Evolutionary conservation across 106 monocot species (phyloP), one percentile per base, ranked within the genome.

Genomic region (Iris macrosiphon): DNA sequence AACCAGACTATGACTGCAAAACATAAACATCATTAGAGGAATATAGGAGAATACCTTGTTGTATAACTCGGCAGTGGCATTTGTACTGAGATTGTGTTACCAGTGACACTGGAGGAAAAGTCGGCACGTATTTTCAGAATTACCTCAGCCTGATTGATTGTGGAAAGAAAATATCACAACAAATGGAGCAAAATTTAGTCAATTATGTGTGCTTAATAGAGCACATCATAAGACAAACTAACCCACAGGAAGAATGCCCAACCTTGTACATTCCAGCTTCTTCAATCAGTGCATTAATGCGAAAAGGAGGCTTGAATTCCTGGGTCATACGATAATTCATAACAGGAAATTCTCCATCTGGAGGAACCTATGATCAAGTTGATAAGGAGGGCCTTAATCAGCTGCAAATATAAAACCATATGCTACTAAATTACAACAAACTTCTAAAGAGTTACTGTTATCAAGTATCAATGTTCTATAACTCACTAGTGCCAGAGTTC

Each of bases 301-400:
- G 83, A 38, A 96, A 96, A 69, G 96, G 96, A 64, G 96, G 96
- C 62, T 96, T 96, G 37, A 90, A 96, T 43, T 96, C 96, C 45
- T 86, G 96, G 30, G 96, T 96, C 79, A 90, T 96, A 18, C 96
- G 72, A 59, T 96, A 96, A 24, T 96, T 96, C 96, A 96, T 96
- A 12, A 87, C 89, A 70, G 96, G 63, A 68, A 96, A 96, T 69
- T 96, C 96, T 61, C 96, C 96, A 75, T 96, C 96, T 40, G 96
- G 77, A 43, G 90, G 90, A 55, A 85, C 78, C 90, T 90, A 67
- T 40, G 22, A 55, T 23, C 20, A 62, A 66, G 14, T 45, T 45
- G 41, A 47, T 7, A 25, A 58, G 1, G 26, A 51, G 15, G 46
- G 56, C 53, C 33, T n/a, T 4, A 47, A 20, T 52, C 22, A 51